Percentiles rank a stretch among this genome's conserved stretches.
phyloP scores from a whole-genome alignment of 257 asterid genomes.

The Fraxinus anomala region DNA sequence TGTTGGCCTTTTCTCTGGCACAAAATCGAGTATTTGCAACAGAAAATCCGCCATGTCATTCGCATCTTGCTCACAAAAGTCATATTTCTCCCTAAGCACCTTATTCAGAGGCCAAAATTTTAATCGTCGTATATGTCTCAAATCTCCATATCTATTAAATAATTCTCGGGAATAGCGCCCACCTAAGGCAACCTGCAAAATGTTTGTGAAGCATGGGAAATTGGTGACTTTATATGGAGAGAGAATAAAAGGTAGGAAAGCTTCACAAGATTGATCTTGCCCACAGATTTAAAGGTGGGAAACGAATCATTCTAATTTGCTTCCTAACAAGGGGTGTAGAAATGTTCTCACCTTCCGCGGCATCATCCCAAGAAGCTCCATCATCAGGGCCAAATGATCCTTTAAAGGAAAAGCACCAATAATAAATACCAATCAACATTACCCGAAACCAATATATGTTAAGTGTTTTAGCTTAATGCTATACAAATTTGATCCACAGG shows the following conservation, averaged over 20 bases:
- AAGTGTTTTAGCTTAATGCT: constrained; percentile 1
- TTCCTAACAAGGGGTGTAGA: neutral
- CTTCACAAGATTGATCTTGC: constrained; percentile 14
- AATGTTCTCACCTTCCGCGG: constrained; percentile 81
- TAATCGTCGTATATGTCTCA: constrained; percentile 81
- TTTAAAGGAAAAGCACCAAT: constrained; percentile 26
- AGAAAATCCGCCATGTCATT: constrained; percentile 58
- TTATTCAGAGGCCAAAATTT: constrained; percentile 78
- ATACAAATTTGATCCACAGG: neutral
- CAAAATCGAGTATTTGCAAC: constrained; percentile 50
- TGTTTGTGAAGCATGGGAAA: constrained; percentile 18
- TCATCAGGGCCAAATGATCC: constrained; percentile 99
- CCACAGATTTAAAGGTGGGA: neutral
- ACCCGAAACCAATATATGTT: neutral
- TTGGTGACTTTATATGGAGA: neutral
- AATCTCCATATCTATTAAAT: constrained; percentile 87
- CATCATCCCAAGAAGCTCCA: constrained; percentile 99
- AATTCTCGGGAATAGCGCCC: constrained; percentile 94
- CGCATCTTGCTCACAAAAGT: constrained; percentile 53
- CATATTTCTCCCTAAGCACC: constrained; percentile 73
- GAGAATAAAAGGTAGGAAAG: constrained; percentile 9
- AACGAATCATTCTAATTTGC: neutral
- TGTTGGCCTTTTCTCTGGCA: constrained; percentile 70
- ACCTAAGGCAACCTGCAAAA: constrained; percentile 78
- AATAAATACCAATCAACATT: constrained; percentile 16